These are phyloP conservation scores for Aschersonia sp. DNA, from an alignment of 2,329 filamentous ascomycete genomes.

Conservation along the genomic window DNA sequence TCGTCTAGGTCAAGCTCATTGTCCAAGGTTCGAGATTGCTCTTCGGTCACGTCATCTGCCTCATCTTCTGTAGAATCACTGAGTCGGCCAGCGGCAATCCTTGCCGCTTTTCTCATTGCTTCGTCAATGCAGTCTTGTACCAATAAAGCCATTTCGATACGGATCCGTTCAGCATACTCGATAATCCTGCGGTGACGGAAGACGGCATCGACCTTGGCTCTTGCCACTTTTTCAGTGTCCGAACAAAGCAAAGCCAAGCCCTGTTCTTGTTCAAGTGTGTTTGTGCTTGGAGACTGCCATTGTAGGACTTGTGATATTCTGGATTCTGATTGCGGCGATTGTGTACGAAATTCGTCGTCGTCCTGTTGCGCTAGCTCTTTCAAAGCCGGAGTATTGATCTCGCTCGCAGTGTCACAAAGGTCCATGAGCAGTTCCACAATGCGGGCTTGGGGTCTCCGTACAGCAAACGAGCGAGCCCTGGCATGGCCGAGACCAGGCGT, in stretches of 20 bases:
- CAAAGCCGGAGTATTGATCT: conserved; percentile 86
- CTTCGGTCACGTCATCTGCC: conserved; percentile 20
- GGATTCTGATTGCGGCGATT: conserved; percentile 91
- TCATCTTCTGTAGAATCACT: conserved; percentile 60
- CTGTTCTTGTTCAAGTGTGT: conserved; percentile 85
- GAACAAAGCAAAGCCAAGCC: conserved; percentile 76
- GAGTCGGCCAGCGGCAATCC: conserved; percentile 71
- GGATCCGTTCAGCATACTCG: conserved; percentile 90
- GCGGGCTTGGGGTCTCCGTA: conserved; percentile 75
- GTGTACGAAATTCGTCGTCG: conserved; percentile 69
- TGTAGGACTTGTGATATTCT: conserved; percentile 87
- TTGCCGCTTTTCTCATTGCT: conserved; percentile 76
- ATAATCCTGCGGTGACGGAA: conserved; percentile 84
- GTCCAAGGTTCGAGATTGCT: conserved; percentile 3
- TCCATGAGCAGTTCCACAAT: conserved; percentile 93
- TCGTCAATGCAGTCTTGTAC: conserved; percentile 94
- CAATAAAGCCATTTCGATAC: conserved; percentile 80
- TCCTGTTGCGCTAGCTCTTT: conserved; percentile 58
- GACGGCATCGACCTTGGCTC: conserved; percentile 83
- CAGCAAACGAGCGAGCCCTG: conserved; percentile 76
- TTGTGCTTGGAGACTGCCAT: conserved; percentile 89
- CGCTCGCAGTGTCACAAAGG: conserved; percentile 86
- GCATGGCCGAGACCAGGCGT: conserved; percentile 67
- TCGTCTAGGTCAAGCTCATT: conserved; percentile 4
- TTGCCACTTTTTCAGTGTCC: conserved; percentile 75